These are phyloP conservation scores for Aspergillus incahuasiensis DNA, from an alignment of 495 filamentous ascomycete species.

Conservation along the genomic window DNA sequence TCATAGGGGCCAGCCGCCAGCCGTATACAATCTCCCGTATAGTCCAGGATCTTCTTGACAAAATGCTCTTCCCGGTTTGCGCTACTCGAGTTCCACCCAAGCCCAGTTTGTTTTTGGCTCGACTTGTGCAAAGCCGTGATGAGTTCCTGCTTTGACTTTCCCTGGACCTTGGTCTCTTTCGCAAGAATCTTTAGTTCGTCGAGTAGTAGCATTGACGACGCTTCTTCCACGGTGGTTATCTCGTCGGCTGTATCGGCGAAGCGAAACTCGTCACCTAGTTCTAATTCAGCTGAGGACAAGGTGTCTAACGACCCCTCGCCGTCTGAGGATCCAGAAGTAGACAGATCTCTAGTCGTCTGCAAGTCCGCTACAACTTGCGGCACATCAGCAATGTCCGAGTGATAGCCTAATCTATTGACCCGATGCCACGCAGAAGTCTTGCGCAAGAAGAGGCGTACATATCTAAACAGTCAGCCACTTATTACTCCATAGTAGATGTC, in stretches of 20 bases:
- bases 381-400: conserved; percentile 77
- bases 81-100: conserved; percentile 57
- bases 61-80: conserved; percentile 58
- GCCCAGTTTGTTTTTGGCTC: conserved; percentile 67
- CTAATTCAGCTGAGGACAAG: conserved; percentile 31
- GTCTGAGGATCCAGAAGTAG: conserved; percentile 27
- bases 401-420: conserved; percentile 67
- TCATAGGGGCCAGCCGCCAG: conserved; percentile 69
- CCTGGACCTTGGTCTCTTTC: conserved; percentile 80
- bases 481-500: neutral
- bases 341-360: conserved; percentile 35
- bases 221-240: conserved; percentile 80
- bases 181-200: conserved; percentile 85
- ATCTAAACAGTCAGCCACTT: conserved; percentile 42
- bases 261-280: conserved; percentile 51
- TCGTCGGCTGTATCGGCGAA: conserved; percentile 77
- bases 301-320: conserved; percentile 33
- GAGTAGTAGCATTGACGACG: conserved; percentile 69
- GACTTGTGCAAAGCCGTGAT: conserved; percentile 63
- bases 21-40: conserved; percentile 77
- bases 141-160: conserved; percentile 84
- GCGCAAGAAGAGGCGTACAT: conserved; percentile 88
- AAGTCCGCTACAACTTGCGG: conserved; percentile 58
- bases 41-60: conserved; percentile 69
- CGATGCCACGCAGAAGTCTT: conserved; percentile 96